Evolutionary conservation across 2,329 filamentous ascomycete genomes (phyloP).

Genomic region (Trichoderma pleuroti): DNA sequence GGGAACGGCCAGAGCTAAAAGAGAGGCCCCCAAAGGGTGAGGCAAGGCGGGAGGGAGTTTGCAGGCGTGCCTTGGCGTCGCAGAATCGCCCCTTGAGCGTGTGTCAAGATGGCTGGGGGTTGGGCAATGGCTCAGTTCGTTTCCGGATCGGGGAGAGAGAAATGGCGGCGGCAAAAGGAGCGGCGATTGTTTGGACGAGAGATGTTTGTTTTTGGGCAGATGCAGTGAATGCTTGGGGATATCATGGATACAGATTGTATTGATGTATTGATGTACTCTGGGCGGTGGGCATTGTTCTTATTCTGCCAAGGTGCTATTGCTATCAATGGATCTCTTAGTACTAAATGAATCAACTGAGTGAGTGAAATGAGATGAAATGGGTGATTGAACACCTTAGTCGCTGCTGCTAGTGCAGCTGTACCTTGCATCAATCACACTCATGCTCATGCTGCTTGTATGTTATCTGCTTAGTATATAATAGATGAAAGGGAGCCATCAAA

Average conservation of each 20-base stretch:
- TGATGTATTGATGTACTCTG: neutral
- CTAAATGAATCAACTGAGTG: neutral
- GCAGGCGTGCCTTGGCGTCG: slow-evolving; percentile 8
- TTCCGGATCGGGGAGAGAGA: neutral
- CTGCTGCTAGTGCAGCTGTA: neutral
- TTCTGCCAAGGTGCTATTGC: neutral
- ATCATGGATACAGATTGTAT: neutral
- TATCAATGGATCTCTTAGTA: neutral
- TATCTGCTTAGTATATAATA: neutral
- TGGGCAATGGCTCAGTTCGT: neutral
- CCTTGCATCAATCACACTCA: neutral
- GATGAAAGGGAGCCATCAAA: neutral
- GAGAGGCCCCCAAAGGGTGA: slow-evolving; percentile 1
- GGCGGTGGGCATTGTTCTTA: neutral
- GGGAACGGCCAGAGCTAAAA: neutral
- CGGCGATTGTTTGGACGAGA: slow-evolving; percentile 1
- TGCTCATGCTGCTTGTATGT: neutral
- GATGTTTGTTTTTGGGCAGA: neutral
- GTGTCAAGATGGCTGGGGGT: slow-evolving; percentile 16
- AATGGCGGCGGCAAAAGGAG: neutral
- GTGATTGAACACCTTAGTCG: neutral
- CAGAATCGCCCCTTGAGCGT: slow-evolving; percentile 12
- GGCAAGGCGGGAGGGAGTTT: neutral
- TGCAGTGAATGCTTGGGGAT: neutral
- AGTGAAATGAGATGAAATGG: neutral